These are phyloP conservation scores for Vickermania ingenoplastis DNA, from an alignment of 208 protist species.

Conservation along the genomic window DNA sequence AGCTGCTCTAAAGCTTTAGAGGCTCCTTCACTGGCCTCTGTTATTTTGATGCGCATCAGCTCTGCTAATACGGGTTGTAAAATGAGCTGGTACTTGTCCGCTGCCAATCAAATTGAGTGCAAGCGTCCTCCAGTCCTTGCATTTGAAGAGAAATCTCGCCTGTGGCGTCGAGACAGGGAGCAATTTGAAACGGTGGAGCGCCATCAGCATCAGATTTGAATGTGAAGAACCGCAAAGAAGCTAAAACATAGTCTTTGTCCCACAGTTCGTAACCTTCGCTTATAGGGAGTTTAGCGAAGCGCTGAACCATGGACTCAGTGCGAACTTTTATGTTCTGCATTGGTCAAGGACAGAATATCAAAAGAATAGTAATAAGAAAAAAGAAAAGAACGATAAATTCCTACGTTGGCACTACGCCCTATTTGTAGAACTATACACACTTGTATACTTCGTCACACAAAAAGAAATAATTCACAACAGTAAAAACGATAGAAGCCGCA, in stretches of 20 bases:
- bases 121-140: slow-evolving; percentile 69
- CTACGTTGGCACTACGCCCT: no score
- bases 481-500: slow-evolving; percentile 5
- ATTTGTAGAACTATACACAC: no score
- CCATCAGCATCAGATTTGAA: slow-evolving; percentile 71
- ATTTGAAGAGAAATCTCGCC: slow-evolving; percentile 73
- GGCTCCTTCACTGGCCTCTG: slow-evolving; percentile 41
- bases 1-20: slow-evolving; percentile 47
- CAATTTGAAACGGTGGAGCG: slow-evolving; percentile 78
- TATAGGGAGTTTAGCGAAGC: slow-evolving; percentile 77
- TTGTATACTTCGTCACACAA: no score
- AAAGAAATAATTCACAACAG: slow-evolving; percentile 2
- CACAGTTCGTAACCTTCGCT: slow-evolving; percentile 84
- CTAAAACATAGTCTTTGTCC: slow-evolving; percentile 82
- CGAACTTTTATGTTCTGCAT: slow-evolving; percentile 66
- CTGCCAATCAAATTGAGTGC: slow-evolving; percentile 63
- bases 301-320: slow-evolving; percentile 83
- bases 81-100: slow-evolving; percentile 75
- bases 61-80: slow-evolving; percentile 66
- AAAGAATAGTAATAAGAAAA: slow-evolving; percentile 4
- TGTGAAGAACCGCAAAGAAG: slow-evolving; percentile 78
- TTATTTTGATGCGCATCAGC: slow-evolving; percentile 68
- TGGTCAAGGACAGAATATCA: slow-evolving; percentile 2
- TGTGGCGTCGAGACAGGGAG: slow-evolving; percentile 70
- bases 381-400: slow-evolving; percentile 2